A percentile compares a stretch with the other conserved stretches of the same genome.
Conservation (phyloP, 192 early-diverging fungal species). For the Coemansia sp. region DNA sequence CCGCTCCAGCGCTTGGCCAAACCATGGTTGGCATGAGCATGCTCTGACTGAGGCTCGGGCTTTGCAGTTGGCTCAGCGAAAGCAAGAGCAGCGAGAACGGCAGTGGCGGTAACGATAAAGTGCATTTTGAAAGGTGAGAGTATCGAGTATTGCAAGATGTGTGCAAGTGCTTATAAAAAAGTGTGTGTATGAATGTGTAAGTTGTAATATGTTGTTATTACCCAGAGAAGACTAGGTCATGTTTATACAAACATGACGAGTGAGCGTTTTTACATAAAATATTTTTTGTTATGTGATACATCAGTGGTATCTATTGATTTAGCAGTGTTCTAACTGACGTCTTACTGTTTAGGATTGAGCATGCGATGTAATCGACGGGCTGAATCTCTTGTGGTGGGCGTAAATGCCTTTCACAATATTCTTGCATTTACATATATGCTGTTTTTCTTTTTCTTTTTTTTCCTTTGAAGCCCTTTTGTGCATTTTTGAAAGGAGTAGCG, state of each 20-base stretch:
- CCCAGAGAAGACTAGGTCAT: neutral
- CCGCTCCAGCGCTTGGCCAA: conserved; percentile 7
- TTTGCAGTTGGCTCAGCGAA: neutral
- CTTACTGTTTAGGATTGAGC: neutral
- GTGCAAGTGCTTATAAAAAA: neutral
- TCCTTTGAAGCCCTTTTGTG: no score
- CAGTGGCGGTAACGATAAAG: neutral
- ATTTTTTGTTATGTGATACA: neutral
- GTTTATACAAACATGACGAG: neutral
- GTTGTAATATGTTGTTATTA: neutral
- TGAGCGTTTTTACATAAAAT: neutral
- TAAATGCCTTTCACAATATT: neutral
- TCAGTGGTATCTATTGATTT: neutral
- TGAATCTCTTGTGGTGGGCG: neutral
- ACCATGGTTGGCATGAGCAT: neutral
- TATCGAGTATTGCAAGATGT: neutral
- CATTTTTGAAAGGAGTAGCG: no score
- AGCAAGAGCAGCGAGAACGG: neutral
- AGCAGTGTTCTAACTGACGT: neutral
- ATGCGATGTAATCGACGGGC: neutral
- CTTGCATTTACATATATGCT: neutral
- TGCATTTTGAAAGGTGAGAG: neutral
- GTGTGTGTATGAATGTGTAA: neutral
- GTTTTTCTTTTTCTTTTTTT: no score
- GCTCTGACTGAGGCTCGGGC: neutral